These are phyloP conservation scores for Geotrichum reessii DNA, from an alignment of 1,139 yeast genomes.

Conservation along the genomic window DNA sequence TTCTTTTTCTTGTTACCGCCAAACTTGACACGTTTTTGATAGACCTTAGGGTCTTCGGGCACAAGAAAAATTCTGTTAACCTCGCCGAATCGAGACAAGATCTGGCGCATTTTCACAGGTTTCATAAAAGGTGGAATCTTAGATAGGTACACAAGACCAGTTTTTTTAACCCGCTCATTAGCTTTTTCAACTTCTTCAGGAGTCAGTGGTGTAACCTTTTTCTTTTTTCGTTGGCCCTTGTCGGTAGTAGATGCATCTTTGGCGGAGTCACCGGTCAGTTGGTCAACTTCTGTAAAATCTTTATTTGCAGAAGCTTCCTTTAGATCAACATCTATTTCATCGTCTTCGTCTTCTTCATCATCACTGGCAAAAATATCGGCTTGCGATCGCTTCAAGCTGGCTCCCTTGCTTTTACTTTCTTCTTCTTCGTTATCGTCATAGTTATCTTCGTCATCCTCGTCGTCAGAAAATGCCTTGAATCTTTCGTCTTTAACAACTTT, in stretches of 20 bases:
- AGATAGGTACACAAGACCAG: conserved; percentile 90
- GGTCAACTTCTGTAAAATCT: conserved; percentile 13
- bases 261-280: background rate
- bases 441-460: conserved; percentile 11
- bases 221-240: conserved; percentile 4
- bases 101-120: conserved; percentile 81
- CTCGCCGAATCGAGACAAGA: conserved; percentile 74
- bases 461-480: conserved; percentile 13
- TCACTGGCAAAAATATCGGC: conserved; percentile 11
- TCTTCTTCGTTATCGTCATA: conserved; percentile 16
- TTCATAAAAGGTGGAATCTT: conserved; percentile 96
- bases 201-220: conserved; percentile 30
- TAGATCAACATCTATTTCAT: conserved; percentile 14
- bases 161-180: conserved; percentile 47
- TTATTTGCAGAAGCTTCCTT: conserved; percentile 10
- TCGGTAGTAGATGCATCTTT: background rate
- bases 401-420: conserved; percentile 9
- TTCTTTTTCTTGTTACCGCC: conserved; percentile 93
- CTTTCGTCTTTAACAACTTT: conserved; percentile 8
- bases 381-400: conserved; percentile 7
- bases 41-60: conserved; percentile 68
- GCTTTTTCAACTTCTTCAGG: conserved; percentile 33
- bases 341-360: conserved; percentile 16
- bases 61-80: conserved; percentile 79
- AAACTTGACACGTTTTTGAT: conserved; percentile 65